Percentiles rank a stretch among this genome's conserved stretches.
Evolutionary conservation across 176 grass and related monocot species (phyloP).

Genomic region (Melocanna baccifera): DNA sequence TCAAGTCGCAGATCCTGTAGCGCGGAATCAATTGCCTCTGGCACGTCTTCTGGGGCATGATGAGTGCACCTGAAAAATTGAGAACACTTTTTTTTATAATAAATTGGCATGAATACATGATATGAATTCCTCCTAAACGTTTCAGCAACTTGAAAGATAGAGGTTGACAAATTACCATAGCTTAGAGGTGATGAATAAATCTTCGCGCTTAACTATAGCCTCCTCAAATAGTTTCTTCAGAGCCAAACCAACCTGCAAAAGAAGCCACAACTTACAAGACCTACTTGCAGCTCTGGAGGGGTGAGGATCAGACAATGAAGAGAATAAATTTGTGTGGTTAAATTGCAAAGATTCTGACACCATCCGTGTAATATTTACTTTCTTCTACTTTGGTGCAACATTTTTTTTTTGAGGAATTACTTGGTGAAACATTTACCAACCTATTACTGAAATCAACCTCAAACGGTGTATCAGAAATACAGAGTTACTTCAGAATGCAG

Average conservation of each 20-base stretch:
- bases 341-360: neutral
- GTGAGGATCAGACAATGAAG: neutral
- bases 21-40: neutral
- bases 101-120: neutral
- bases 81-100: neutral
- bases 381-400: neutral
- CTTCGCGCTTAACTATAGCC: slow-evolving; percentile 47
- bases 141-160: too few species aligned
- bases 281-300: neutral
- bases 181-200: slow-evolving; percentile 82
- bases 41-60: slow-evolving; percentile 25
- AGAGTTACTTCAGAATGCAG: neutral
- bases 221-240: slow-evolving; percentile 57
- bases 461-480: neutral
- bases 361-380: neutral
- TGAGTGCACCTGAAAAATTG: slow-evolving; percentile 8
- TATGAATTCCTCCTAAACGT: neutral
- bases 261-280: neutral
- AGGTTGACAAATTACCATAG: slow-evolving; percentile 40
- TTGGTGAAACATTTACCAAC: neutral
- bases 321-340: neutral
- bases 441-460: neutral
- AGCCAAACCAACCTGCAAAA: slow-evolving; percentile 49
- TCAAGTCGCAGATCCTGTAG: slow-evolving; percentile 14
- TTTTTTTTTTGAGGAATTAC: neutral